Evolutionary conservation across 2,329 filamentous ascomycete genomes (phyloP).

Genomic region (Hortaea werneckii): DNA sequence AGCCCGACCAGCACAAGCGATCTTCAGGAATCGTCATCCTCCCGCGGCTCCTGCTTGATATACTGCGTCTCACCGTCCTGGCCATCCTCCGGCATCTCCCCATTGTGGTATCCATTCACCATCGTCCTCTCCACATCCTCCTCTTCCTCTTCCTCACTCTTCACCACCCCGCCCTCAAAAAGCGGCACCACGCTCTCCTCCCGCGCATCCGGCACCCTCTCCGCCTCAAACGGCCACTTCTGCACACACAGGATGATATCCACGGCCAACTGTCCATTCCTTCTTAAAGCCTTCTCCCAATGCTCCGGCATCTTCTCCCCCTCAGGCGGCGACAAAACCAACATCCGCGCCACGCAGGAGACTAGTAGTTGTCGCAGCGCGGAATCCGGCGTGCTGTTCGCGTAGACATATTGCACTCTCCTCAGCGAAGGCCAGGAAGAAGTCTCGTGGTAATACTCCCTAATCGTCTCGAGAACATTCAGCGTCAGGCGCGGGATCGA

Average conservation of each 20-base stretch:
- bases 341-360: slow-evolving; percentile 39
- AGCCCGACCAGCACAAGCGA: not conserved
- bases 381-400: slow-evolving; percentile 20
- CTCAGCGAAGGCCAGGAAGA: slow-evolving; percentile 43
- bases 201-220: slow-evolving; percentile 40
- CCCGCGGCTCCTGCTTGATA: not conserved
- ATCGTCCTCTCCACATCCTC: slow-evolving; percentile 4
- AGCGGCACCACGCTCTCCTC: slow-evolving; percentile 33
- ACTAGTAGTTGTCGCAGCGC: slow-evolving; percentile 30
- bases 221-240: slow-evolving; percentile 42
- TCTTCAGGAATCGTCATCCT: slow-evolving; percentile 1
- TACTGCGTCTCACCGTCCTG: slow-evolving; percentile 8
- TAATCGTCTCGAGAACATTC: slow-evolving; percentile 40
- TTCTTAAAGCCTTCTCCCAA: slow-evolving; percentile 45
- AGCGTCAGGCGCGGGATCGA: slow-evolving; percentile 37
- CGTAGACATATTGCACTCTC: slow-evolving; percentile 37
- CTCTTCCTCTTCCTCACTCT: slow-evolving; percentile 17
- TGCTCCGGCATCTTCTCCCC: slow-evolving; percentile 36
- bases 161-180: slow-evolving; percentile 26
- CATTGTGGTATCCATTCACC: slow-evolving; percentile 2
- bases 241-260: slow-evolving; percentile 46
- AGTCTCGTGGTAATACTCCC: slow-evolving; percentile 43
- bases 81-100: not conserved
- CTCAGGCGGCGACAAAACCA: slow-evolving; percentile 34
- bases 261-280: slow-evolving; percentile 46